Conservation (phyloP, 176 grass and related monocot genomes). For the Melocanna baccifera region DNA sequence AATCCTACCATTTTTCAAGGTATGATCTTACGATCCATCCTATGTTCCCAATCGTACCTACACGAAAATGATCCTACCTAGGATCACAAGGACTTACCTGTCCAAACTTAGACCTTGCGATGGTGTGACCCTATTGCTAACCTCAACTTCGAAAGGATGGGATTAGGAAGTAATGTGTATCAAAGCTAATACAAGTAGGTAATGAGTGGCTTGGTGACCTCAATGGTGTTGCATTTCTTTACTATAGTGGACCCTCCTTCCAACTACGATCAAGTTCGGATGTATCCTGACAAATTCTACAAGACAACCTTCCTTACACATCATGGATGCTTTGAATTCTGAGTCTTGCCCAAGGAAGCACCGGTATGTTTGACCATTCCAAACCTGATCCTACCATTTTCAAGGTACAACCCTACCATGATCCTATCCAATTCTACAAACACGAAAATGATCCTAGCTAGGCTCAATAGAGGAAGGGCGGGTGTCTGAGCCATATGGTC, state of each 20-base stretch:
- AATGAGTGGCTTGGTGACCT: not conserved
- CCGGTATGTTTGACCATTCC: not conserved
- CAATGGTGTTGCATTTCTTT: not conserved
- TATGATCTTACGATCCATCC: not conserved
- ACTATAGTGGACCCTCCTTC: not conserved
- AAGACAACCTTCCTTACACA: not conserved
- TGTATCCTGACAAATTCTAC: not conserved
- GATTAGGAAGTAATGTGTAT: not conserved
- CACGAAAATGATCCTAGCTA: not conserved
- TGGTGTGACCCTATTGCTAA: not conserved
- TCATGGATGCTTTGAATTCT: not conserved
- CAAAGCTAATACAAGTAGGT: not conserved
- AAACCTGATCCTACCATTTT: not conserved
- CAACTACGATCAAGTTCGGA: not conserved
- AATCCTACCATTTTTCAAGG: not conserved
- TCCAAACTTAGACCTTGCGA: not conserved
- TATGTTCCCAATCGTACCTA: not conserved
- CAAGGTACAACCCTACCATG: not conserved
- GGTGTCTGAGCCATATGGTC: no score
- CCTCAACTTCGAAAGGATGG: not conserved
- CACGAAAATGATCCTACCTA: no score
- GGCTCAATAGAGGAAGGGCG: not conserved
- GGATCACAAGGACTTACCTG: no score
- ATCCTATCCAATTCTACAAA: not conserved
- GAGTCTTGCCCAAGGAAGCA: not conserved